Conservation (phyloP, 257 asterid species). For the Anisodus tanguticus region DNA sequence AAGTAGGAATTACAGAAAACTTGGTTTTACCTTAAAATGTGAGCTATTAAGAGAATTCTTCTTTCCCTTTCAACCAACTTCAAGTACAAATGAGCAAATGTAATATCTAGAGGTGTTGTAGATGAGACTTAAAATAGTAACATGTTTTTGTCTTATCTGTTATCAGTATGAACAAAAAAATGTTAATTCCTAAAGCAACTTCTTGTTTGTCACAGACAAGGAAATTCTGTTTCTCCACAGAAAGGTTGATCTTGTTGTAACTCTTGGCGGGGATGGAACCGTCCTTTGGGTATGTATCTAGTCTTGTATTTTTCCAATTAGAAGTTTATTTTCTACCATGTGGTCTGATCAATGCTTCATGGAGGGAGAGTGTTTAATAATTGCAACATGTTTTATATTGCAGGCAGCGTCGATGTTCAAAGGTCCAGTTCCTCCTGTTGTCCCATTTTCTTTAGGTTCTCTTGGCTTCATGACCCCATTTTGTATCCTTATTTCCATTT, state of each 20-base stretch:
- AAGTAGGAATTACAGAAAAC: neutral
- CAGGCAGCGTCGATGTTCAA: conserved; percentile 99
- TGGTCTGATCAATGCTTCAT: neutral
- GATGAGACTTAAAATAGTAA: neutral
- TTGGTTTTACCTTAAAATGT: neutral
- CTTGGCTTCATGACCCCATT: conserved; percentile 99
- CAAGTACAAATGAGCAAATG: neutral
- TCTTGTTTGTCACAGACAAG: conserved; percentile 52
- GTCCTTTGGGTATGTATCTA: conserved; percentile 88
- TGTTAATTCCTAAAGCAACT: neutral
- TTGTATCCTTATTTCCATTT: conserved; percentile 65
- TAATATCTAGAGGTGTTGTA: neutral
- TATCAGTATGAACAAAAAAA: neutral
- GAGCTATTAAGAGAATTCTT: neutral
- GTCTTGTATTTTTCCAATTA: neutral
- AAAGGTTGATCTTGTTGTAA: conserved; percentile 87
- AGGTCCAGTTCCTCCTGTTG: conserved; percentile 98
- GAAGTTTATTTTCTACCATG: neutral
- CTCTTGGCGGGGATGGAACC: conserved; percentile 98
- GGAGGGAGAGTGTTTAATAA: neutral
- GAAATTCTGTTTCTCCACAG: conserved; percentile 77
- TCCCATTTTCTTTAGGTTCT: conserved; percentile 96
- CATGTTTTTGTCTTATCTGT: neutral
- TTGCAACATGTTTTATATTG: conserved; percentile 33
- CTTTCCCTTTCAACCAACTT: neutral